phyloP scores from a whole-genome alignment of 2,329 filamentous ascomycete species.

The Parastagonospora avenae region DNA sequence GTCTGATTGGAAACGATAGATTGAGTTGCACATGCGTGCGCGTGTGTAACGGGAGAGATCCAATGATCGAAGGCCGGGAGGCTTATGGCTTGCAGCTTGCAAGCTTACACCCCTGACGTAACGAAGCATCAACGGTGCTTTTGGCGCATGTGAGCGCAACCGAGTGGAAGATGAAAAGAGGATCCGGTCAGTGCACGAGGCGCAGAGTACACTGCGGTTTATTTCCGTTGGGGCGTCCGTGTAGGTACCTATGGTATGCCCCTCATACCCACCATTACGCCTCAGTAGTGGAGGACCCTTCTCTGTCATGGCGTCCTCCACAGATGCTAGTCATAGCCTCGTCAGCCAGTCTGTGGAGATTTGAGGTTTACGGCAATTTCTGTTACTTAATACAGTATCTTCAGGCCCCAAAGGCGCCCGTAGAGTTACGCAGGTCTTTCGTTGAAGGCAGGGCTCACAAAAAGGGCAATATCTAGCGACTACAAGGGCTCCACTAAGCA shows the following conservation, averaged over 20 bases:
- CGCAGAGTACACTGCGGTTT: neutral
- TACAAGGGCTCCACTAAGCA: neutral
- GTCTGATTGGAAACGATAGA: conserved; percentile 15
- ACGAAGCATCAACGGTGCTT: neutral
- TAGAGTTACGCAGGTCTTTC: too few species aligned
- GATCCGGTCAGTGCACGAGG: neutral
- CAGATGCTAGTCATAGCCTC: neutral
- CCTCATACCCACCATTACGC: too few species aligned
- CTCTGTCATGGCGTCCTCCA: neutral
- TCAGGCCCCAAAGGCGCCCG: too few species aligned
- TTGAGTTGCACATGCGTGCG: conserved; percentile 10
- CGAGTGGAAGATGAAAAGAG: neutral
- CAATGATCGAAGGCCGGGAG: conserved; percentile 2
- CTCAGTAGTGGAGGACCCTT: neutral
- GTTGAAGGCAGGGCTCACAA: too few species aligned
- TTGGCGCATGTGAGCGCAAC: neutral
- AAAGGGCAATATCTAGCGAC: neutral
- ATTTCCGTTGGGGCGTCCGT: neutral
- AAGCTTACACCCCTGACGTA: neutral
- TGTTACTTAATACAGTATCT: too few species aligned
- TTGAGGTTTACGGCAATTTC: too few species aligned
- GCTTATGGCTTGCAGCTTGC: neutral
- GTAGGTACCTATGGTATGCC: neutral
- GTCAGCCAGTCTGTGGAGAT: too few species aligned
- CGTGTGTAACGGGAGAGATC: conserved; percentile 2